Percentiles rank a stretch among this genome's conserved stretches.
These are phyloP conservation scores for Teunomyces lycoperdinae DNA, from an alignment of 805 yeast genomes.

Conservation along the genomic window DNA sequence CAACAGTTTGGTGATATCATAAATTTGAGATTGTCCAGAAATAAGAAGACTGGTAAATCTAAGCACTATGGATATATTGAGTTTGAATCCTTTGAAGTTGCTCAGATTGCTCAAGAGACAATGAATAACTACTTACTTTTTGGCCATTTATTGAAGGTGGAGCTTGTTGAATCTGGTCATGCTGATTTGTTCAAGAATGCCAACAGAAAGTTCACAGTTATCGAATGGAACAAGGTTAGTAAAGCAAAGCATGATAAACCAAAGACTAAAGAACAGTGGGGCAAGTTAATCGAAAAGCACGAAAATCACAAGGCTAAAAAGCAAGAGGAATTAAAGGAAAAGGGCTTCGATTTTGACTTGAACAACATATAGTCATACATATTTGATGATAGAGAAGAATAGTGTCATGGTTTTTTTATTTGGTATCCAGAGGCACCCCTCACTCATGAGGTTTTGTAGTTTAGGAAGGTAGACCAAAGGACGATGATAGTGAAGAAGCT, in stretches of 20 bases:
- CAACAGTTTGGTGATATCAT: conserved; percentile 85
- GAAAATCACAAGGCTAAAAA: conserved; percentile 42
- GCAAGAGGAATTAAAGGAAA: conserved; percentile 46
- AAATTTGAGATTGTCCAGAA: conserved; percentile 78
- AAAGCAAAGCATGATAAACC: conserved; percentile 54
- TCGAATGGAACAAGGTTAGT: conserved; percentile 59
- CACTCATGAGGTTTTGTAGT: too few relatives aligned
- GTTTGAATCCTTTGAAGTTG: conserved; percentile 70
- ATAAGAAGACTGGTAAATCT: conserved; percentile 84
- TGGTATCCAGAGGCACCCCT: too few relatives aligned
- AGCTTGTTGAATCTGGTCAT: conserved; percentile 54
- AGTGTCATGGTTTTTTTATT: neutral
- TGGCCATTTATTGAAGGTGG: conserved; percentile 76
- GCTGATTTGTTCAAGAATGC: conserved; percentile 60
- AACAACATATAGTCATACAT: conserved; percentile 3
- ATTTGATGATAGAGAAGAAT: conserved; percentile 1
- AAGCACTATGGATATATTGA: conserved; percentile 92
- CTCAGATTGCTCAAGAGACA: conserved; percentile 86
- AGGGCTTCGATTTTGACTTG: conserved; percentile 55
- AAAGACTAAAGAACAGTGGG: conserved; percentile 57
- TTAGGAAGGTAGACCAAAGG: too few relatives aligned
- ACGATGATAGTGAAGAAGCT: too few relatives aligned
- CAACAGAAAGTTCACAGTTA: conserved; percentile 50
- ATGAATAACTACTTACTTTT: conserved; percentile 92
- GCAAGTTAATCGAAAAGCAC: conserved; percentile 46